Evolutionary conservation across 192 early-diverging fungal genomes (phyloP).

Genomic region (Coemansia sp.): DNA sequence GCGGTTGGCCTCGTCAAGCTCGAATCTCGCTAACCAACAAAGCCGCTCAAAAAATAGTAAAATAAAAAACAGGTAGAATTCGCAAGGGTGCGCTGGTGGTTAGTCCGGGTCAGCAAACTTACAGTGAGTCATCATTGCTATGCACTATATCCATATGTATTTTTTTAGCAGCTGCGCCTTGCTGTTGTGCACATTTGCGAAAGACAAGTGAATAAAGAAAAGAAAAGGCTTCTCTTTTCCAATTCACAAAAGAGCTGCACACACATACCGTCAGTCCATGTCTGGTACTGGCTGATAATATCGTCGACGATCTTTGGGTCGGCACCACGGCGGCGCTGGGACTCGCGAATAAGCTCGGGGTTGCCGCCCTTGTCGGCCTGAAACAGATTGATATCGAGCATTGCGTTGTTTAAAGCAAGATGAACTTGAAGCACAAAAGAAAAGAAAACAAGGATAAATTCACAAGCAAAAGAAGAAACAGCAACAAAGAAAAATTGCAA

Average conservation of each 20-base stretch:
- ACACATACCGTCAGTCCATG: conserved; percentile 80
- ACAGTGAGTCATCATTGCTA: conserved; percentile 11
- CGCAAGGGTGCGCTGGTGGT: not conserved
- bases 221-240: no score
- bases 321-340: conserved; percentile 86
- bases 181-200: no score
- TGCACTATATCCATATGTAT: not conserved
- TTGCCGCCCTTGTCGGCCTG: conserved; percentile 90
- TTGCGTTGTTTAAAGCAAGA: conserved; percentile 17
- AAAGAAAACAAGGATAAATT: not conserved
- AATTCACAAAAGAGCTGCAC: no score
- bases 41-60: conserved; percentile 5
- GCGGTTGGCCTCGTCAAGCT: conserved; percentile 87
- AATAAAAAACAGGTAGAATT: not conserved
- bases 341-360: conserved; percentile 88
- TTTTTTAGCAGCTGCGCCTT: not conserved
- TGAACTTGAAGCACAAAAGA: not conserved
- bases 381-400: conserved; percentile 94
- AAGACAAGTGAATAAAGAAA: no score
- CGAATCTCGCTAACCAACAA: conserved; percentile 68
- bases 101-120: conserved; percentile 10
- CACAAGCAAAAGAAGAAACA: not conserved
- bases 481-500: not conserved
- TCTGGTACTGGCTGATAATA: conserved; percentile 84
- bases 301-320: conserved; percentile 86